Percentiles rank a stretch among this genome's conserved stretches.
Conservation (phyloP, 2,329 filamentous ascomycete genomes). For the Ophiocordyceps sinensis region DNA sequence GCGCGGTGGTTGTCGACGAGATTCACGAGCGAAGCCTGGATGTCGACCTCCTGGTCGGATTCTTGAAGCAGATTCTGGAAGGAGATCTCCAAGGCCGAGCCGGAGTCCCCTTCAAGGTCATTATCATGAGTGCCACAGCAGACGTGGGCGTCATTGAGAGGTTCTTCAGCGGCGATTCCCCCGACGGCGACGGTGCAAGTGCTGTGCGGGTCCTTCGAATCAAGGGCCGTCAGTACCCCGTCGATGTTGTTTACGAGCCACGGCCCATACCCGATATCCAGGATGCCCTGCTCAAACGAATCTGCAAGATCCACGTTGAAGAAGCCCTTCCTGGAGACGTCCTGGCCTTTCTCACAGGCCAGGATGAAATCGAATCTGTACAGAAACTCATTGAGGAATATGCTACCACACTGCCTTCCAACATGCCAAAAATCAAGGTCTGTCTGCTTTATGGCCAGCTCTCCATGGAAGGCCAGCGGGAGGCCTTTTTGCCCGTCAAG, state of each 20-base stretch:
- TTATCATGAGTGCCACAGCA: constrained; percentile 95
- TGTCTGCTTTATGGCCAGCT: constrained; percentile 84
- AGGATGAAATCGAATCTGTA: constrained; percentile 78
- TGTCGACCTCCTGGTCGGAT: constrained; percentile 81
- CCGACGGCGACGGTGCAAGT: neutral
- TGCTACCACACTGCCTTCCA: constrained; percentile 53
- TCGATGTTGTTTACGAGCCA: constrained; percentile 61
- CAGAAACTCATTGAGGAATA: constrained; percentile 73
- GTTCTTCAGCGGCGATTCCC: constrained; percentile 44
- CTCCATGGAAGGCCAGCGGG: constrained; percentile 72
- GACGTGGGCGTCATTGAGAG: constrained; percentile 64
- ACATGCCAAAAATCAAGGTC: constrained; percentile 57
- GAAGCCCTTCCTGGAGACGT: constrained; percentile 91
- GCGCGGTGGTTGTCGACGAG: constrained; percentile 84
- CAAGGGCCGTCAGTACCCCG: constrained; percentile 75
- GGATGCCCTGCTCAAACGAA: constrained; percentile 63
- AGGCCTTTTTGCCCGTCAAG: constrained; percentile 65
- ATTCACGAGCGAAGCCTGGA: constrained; percentile 94
- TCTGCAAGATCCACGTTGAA: constrained; percentile 75
- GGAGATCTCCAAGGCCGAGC: constrained; percentile 49
- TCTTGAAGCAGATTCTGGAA: constrained; percentile 63
- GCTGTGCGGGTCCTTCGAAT: constrained; percentile 43
- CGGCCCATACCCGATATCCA: constrained; percentile 68
- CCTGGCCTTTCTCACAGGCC: constrained; percentile 79
- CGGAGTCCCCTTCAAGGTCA: constrained; percentile 66